Percentiles rank a stretch among this genome's conserved stretches.
Evolutionary conservation across 106 monocot genomes (phyloP).

Genomic region (Allium cepa): DNA sequence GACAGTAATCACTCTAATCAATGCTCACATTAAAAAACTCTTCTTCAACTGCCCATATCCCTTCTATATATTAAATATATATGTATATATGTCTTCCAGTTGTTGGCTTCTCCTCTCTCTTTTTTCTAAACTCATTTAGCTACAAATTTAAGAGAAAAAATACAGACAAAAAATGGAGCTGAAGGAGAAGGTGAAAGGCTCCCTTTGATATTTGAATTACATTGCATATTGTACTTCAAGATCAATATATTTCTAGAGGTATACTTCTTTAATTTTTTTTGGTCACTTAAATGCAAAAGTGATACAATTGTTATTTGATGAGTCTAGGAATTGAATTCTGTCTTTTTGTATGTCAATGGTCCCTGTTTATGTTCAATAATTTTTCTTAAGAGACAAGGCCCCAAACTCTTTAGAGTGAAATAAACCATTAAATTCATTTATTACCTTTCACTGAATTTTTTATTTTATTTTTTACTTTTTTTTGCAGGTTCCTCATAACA

Average conservation of each 20-base stretch:
- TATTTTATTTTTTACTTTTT: too few relatives aligned
- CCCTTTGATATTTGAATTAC: neutral
- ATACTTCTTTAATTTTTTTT: neutral
- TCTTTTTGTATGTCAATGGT: too few relatives aligned
- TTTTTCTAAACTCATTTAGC: slow-evolving; percentile 6
- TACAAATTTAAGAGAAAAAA: slow-evolving; percentile 2
- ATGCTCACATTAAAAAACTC: slow-evolving; percentile 4
- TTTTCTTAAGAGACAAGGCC: too few relatives aligned
- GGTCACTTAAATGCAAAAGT: neutral
- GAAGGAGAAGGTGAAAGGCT: neutral
- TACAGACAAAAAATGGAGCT: neutral
- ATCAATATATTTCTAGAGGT: neutral
- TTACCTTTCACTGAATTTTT: too few relatives aligned
- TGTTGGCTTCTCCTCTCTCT: slow-evolving; percentile 3
- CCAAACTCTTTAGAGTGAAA: too few relatives aligned
- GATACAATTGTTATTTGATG: neutral
- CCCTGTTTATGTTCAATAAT: too few relatives aligned
- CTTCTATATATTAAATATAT: neutral
- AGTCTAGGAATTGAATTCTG: too few relatives aligned
- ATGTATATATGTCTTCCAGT: neutral
- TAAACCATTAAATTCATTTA: too few relatives aligned
- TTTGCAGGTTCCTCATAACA: too few relatives aligned
- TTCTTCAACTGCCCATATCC: slow-evolving; percentile 5
- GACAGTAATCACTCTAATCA: slow-evolving; percentile 5
- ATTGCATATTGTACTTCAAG: neutral